Percentiles rank a stretch among this genome's conserved stretches.
Conservation (phyloP, 257 asterid species). For the Nemophila menziesii region DNA sequence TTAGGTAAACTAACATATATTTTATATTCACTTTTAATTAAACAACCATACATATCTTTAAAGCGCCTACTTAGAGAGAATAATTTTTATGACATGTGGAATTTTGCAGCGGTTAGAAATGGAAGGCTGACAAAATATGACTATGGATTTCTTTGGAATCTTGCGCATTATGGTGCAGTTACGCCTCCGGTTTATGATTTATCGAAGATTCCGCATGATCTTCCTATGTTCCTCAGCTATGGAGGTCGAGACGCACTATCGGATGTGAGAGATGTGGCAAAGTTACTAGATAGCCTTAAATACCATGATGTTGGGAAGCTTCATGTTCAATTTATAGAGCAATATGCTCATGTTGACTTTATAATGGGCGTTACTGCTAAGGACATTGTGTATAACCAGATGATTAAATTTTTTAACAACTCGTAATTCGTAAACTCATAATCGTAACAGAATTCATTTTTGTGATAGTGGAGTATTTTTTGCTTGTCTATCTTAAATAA, state of each 20-base stretch:
- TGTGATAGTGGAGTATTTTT: background rate
- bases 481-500: background rate
- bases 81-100: too few species aligned
- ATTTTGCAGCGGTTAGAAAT: constrained; percentile 62
- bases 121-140: constrained; percentile 55
- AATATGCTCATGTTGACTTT: constrained; percentile 79
- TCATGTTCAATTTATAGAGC: constrained; percentile 58
- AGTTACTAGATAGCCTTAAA: constrained; percentile 43
- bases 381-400: constrained; percentile 53
- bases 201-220: constrained; percentile 45
- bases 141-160: constrained; percentile 39
- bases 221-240: constrained; percentile 70
- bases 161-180: constrained; percentile 49
- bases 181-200: constrained; percentile 54
- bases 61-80: too few species aligned
- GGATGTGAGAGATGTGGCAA: constrained; percentile 46
- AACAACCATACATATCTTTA: too few species aligned
- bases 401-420: constrained; percentile 17
- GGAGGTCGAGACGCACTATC: constrained; percentile 84
- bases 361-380: constrained; percentile 62
- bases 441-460: background rate
- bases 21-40: too few species aligned
- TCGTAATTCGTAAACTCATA: too few species aligned
- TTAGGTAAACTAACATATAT: too few species aligned
- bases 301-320: constrained; percentile 48